Evolutionary conservation across 371 early-diverging fungal genomes (phyloP).

Genomic region (Mortierella sp.): DNA sequence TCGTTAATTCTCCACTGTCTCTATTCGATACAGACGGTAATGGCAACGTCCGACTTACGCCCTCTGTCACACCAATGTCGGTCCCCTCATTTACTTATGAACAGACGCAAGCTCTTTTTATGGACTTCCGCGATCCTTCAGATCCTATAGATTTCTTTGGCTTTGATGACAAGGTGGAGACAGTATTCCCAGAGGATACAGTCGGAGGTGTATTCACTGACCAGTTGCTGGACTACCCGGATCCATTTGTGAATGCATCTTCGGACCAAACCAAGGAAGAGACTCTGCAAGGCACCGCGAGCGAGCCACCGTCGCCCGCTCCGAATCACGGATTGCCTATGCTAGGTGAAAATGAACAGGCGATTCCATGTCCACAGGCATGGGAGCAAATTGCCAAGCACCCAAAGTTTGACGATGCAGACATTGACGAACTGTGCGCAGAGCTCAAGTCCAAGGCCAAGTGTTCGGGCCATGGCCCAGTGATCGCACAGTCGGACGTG

Average conservation of each 20-base stretch:
- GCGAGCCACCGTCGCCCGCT: not conserved
- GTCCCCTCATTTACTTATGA: conserved; percentile 36
- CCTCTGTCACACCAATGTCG: conserved; percentile 8
- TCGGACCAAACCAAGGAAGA: not conserved
- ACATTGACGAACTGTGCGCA: conserved; percentile 66
- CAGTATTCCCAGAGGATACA: conserved; percentile 20
- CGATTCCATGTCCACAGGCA: conserved; percentile 55
- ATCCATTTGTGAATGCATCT: conserved; percentile 16
- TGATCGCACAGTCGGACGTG: conserved; percentile 62
- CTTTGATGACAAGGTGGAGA: conserved; percentile 40
- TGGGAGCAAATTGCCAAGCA: conserved; percentile 65
- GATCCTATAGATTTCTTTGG: conserved; percentile 30
- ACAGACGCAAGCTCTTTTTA: conserved; percentile 47
- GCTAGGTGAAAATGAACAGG: conserved; percentile 38
- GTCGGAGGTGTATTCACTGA: conserved; percentile 36
- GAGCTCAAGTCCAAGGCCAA: conserved; percentile 71
- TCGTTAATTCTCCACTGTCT: conserved; percentile 36
- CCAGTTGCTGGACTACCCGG: conserved; percentile 30
- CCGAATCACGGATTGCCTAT: conserved; percentile 15
- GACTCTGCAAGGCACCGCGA: not conserved
- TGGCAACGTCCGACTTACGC: conserved; percentile 17
- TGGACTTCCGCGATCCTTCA: conserved; percentile 50
- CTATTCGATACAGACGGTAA: conserved; percentile 1
- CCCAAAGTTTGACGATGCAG: conserved; percentile 66
- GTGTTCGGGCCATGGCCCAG: conserved; percentile 66